Evolutionary conservation across 2,329 filamentous ascomycete genomes (phyloP), one percentile per base, ranked within the genome.

Genomic region (Aureobasidium sp.): DNA sequence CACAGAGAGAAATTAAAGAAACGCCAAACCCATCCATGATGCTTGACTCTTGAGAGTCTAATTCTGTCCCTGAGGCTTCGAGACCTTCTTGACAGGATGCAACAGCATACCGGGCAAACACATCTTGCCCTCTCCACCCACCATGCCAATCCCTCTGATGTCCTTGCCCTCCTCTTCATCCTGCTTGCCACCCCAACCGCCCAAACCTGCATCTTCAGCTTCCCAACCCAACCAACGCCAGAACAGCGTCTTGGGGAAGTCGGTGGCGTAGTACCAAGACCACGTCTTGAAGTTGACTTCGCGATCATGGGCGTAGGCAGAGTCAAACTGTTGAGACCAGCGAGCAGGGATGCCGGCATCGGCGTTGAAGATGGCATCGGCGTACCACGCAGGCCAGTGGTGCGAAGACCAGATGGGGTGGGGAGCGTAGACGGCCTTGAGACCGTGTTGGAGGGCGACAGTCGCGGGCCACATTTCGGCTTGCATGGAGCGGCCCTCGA

Each of bases 391-490:
- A 0, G 91, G 91, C 93, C 93, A 97, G 67, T 84, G 82, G 60
- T 92, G 86, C 73, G 96, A 92, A 17, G 93, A 84, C 71, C 88
- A 97, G 60, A 95, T 81, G 1, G 92, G 90, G 68, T 97, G 93
- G 1, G 93, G 93, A 2, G 86, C 90, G 65, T 88, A 95, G 15
- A 96, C 91, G 38, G 90, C 91, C 77, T 96, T 97, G 75, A 89
- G 86, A 11, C 93, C 93, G 71, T 96, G 92, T 62, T 96, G 92
- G 10, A 97, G 80, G 1, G 92, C 89, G 1, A 89, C 85, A 0
- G 89, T 94, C 0, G 87, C 87, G 0, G 92, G 90, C 90, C 90
- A 96, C 92, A 96, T 96, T 74, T 97, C 93, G 0, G 91, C 89
- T 71, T 95, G 95, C 77, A 94, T 95, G 65, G 89, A 89, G 73